Conservation (phyloP, 306 rosid species). For the Dryas alaskensis region DNA sequence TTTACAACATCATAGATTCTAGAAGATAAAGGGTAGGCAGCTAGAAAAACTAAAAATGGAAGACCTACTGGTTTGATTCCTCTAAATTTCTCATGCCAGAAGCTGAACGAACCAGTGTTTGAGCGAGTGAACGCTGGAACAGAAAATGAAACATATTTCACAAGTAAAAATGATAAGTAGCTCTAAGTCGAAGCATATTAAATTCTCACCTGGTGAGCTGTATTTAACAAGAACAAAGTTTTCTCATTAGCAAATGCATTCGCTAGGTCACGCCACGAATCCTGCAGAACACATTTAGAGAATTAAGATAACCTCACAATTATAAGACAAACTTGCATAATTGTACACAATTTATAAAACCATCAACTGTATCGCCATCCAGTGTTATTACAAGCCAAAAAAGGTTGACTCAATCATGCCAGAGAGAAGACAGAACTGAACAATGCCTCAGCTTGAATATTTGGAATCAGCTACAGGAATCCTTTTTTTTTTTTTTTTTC, state of each 20-base stretch:
- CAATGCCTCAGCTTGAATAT: no score
- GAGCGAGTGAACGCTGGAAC: slow-evolving; percentile 87
- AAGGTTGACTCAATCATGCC: no score
- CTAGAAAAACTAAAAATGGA: slow-evolving; percentile 18
- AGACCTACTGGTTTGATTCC: slow-evolving; percentile 74
- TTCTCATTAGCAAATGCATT: slow-evolving; percentile 73
- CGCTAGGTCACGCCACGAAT: slow-evolving; percentile 86
- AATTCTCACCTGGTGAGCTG: slow-evolving; percentile 69
- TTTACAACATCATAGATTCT: slow-evolving; percentile 7
- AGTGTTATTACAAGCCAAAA: no score
- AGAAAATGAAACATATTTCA: slow-evolving; percentile 25
- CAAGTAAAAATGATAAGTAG: slow-evolving; percentile 19
- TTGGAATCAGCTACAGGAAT: no score
- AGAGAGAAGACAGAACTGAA: no score
- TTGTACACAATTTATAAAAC: no score
- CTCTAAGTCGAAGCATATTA: slow-evolving; percentile 14
- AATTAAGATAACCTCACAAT: slow-evolving; percentile 21
- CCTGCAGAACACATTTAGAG: slow-evolving; percentile 44
- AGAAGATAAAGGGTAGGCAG: background rate
- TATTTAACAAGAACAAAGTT: slow-evolving; percentile 57
- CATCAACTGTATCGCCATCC: no score
- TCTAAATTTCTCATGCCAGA: slow-evolving; percentile 70
- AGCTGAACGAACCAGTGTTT: slow-evolving; percentile 82
- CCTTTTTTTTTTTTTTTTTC: no score
- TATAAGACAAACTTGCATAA: no score